Base-by-base conservation (phyloP, 2,329 filamentous ascomycete species). In the Microdochium trichocladiopsis region DNA sequence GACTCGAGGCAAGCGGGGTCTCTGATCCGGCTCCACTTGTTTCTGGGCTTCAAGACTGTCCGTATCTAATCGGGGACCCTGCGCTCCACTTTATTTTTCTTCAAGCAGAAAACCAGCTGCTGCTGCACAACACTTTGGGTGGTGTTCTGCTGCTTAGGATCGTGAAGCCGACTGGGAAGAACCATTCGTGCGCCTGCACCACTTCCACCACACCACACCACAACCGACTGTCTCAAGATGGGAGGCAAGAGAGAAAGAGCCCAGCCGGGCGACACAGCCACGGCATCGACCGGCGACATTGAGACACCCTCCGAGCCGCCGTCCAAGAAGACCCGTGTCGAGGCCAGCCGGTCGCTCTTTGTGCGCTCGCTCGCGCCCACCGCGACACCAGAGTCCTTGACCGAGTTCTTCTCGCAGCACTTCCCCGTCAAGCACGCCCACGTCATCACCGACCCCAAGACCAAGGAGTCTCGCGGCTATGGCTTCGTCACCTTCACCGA, bases 401-500 rank as follows among this genome's bases (percentile, higher is more conserved):
- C 91, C 54, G 86, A 90, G 54, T 87, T 92, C 69, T 99, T 99
- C 72, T 97, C 94, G 6, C 84, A 96, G 67, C 88, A 91, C 54
- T 97, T 90, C 63, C 92, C 95, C 8, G 83, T 99, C 66, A 97
- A 96, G 70, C 93, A 97, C 70, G 93, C 94, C 50, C 89, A 88
- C n/a, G 91, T 95, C 4, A 91, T 99, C 37, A 73, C 87, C 52
- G 93, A 99, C 66, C 84, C 88, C 16, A 78, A 84, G 58, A 95
- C 92, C 2, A 96, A 96, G 65, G 76, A 85, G 60, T 96, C 90
- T 14, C 87, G 90, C 65, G 93, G 94, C 18, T 99, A 91, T 69
- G 94, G 94, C 51, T 99, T 99, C 70, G 93, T 99, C 53, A 97
- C 94, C 2, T 94, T 99, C 63, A 90, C 92, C 61, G 94, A 99